A percentile compares a stretch with the other conserved stretches of the same genome.
Evolutionary conservation across 805 yeast genomes (phyloP).

Genomic region (Wickerhamiella brachini): DNA sequence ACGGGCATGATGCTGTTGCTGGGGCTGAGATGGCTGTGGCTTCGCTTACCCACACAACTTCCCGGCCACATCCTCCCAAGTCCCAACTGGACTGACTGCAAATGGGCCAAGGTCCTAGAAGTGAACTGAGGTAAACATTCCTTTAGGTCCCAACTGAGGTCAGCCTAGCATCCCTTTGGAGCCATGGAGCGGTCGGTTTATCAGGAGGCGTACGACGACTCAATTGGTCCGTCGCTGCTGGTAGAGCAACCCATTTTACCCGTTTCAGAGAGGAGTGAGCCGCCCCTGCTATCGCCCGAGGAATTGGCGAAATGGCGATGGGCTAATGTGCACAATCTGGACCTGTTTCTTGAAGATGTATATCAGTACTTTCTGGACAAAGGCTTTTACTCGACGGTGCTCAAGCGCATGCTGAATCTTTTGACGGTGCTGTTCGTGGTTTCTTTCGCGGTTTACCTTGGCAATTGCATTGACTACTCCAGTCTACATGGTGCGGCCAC

Average conservation of each 20-base stretch:
- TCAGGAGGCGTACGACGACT: slow-evolving; percentile 2
- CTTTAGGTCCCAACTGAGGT: too few species aligned
- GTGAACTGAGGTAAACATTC: too few species aligned
- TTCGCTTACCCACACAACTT: too few species aligned
- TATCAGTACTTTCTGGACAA: slow-evolving; percentile 75
- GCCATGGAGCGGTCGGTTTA: slow-evolving; percentile 12
- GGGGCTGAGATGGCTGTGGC: too few species aligned
- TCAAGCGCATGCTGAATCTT: slow-evolving; percentile 52
- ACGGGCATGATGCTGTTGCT: slow-evolving; percentile 15
- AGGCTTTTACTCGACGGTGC: slow-evolving; percentile 68
- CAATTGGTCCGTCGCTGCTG: not conserved
- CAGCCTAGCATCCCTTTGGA: not conserved
- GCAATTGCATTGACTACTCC: slow-evolving; percentile 65
- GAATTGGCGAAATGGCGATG: slow-evolving; percentile 88
- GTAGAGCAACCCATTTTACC: not conserved
- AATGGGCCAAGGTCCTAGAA: too few species aligned
- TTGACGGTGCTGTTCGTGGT: slow-evolving; percentile 68
- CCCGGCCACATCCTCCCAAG: too few species aligned
- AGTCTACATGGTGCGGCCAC: slow-evolving; percentile 24
- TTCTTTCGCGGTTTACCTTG: slow-evolving; percentile 61
- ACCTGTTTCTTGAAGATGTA: slow-evolving; percentile 66
- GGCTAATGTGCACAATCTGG: slow-evolving; percentile 92
- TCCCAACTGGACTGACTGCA: too few species aligned
- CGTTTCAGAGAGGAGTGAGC: not conserved
- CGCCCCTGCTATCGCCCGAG: slow-evolving; percentile 33